A percentile compares a stretch with the other conserved stretches of the same genome.
Conservation (phyloP, 495 filamentous ascomycete genomes). For the Alectoria sarmentosa region DNA sequence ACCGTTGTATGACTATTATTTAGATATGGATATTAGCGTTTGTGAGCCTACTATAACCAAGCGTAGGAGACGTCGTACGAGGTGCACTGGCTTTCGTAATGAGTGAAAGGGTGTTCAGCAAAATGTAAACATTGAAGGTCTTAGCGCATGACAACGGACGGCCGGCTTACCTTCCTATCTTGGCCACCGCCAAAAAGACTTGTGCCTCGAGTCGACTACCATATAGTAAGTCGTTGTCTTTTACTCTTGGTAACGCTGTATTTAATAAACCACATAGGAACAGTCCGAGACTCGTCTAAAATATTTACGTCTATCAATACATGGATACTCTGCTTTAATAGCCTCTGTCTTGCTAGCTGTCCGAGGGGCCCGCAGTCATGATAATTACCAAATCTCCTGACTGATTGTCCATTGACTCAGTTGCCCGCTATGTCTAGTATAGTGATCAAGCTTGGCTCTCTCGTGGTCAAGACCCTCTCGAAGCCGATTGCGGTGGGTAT, state of each 20-base stretch:
- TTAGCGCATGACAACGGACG: conserved; percentile 15
- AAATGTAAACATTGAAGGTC: conserved; percentile 3
- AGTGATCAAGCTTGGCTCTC: conserved; percentile 61
- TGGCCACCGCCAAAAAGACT: not conserved
- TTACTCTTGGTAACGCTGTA: not conserved
- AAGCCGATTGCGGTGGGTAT: conserved; percentile 63
- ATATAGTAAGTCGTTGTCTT: too few relatives aligned
- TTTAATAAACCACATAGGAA: not conserved
- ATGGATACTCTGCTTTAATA: not conserved
- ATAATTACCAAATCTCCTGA: not conserved
- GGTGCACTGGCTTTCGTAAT: not conserved
- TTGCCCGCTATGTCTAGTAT: conserved; percentile 45
- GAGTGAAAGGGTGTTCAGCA: not conserved
- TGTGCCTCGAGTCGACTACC: too few relatives aligned
- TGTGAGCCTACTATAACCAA: not conserved
- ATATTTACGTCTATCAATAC: too few relatives aligned
- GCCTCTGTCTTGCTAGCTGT: not conserved
- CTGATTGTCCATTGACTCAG: not conserved
- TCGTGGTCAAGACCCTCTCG: conserved; percentile 61
- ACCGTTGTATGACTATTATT: not conserved
- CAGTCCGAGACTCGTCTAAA: not conserved
- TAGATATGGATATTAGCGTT: not conserved
- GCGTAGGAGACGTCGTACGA: not conserved
- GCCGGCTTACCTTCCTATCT: conserved; percentile 6
- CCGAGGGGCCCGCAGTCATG: not conserved